A percentile compares a stretch with the other conserved stretches of the same genome.
Conservation (phyloP, 2,329 filamentous ascomycete genomes). For the Colletotrichum siamense region DNA sequence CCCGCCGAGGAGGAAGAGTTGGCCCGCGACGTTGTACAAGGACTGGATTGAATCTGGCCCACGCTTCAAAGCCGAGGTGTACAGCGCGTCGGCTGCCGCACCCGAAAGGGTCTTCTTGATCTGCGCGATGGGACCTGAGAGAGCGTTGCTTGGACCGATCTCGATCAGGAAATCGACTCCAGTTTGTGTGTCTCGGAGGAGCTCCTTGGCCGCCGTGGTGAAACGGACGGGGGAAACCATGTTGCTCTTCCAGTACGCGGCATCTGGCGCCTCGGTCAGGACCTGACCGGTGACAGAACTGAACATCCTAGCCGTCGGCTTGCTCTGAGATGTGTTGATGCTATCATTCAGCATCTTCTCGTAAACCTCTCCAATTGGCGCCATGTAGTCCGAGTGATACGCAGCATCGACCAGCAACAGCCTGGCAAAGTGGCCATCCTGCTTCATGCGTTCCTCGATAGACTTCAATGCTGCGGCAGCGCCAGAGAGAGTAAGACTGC, state of each 20-base stretch:
- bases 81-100: rapidly evolving
- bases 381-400: slow-evolving; percentile 17
- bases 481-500: slow-evolving; percentile 10
- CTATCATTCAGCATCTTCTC: not conserved
- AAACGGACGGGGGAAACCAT: not conserved
- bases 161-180: too few relatives aligned
- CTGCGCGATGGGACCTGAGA: too few relatives aligned
- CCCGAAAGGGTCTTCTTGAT: too few relatives aligned
- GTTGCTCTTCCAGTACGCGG: not conserved
- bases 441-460: not conserved
- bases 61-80: too few relatives aligned
- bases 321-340: not conserved
- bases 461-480: not conserved
- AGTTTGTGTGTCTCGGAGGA: too few relatives aligned
- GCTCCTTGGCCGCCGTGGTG: not conserved
- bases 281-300: not conserved
- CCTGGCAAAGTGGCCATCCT: slow-evolving; percentile 24
- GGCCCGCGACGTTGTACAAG: too few relatives aligned
- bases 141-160: too few relatives aligned
- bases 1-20: too few relatives aligned
- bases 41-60: too few relatives aligned
- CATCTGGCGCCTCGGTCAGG: not conserved
- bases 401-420: slow-evolving; percentile 24
- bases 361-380: not conserved
- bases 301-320: not conserved